phyloP scores from a whole-genome alignment of 768 basidiomycete species.

The Guyanaporus albipodus region DNA sequence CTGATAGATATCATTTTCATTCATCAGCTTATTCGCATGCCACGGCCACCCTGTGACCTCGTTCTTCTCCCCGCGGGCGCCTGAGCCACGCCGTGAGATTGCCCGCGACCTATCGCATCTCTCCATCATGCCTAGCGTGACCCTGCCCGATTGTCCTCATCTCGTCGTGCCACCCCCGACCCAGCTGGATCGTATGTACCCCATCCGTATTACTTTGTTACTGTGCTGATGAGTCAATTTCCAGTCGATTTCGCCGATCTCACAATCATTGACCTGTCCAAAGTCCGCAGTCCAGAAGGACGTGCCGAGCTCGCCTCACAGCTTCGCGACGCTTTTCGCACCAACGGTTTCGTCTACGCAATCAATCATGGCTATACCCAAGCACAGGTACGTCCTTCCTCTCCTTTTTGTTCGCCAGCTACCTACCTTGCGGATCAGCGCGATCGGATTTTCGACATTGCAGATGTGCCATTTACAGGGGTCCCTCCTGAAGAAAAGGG shows the following conservation, averaged over 20 bases:
- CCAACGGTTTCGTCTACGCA: constrained; percentile 39
- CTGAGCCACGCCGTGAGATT: no score
- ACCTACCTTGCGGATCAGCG: constrained; percentile 30
- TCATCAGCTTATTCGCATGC: not conserved
- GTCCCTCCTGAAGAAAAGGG: constrained; percentile 41
- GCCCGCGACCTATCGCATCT: no score
- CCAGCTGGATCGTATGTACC: constrained; percentile 31
- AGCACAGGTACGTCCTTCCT: constrained; percentile 26
- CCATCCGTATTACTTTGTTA: not conserved
- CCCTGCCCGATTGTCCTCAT: constrained; percentile 33
- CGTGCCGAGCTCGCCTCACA: constrained; percentile 38
- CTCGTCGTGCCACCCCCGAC: constrained; percentile 34
- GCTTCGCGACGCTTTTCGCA: constrained; percentile 44
- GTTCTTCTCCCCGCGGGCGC: no score
- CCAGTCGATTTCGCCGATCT: constrained; percentile 49
- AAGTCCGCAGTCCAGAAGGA: constrained; percentile 38
- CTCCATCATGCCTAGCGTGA: constrained; percentile 29
- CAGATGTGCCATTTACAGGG: constrained; percentile 40
- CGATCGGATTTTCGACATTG: constrained; percentile 46
- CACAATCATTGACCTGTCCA: constrained; percentile 48
- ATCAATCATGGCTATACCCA: constrained; percentile 38
- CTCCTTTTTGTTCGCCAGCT: constrained; percentile 6
- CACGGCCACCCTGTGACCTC: not conserved
- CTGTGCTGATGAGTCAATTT: constrained; percentile 25
- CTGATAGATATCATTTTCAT: not conserved